phyloP scores from a whole-genome alignment of 2,329 filamentous ascomycete species.

The Fonsecaea pugnacius region DNA sequence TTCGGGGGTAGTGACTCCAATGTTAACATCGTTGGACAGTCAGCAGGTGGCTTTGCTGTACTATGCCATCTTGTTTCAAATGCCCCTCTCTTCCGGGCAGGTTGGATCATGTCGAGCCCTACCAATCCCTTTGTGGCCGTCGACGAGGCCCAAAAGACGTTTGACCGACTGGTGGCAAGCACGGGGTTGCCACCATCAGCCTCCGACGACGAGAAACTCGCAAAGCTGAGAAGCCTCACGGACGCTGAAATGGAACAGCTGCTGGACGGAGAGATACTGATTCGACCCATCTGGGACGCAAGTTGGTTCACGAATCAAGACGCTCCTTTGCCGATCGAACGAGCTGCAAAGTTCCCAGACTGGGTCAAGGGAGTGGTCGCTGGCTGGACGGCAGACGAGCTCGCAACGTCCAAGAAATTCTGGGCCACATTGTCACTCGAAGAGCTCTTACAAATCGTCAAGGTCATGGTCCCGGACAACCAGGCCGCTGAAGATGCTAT shows the following conservation, averaged over 20 bases:
- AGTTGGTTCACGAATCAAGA: conserved; percentile 16
- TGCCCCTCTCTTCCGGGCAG: conserved; percentile 6
- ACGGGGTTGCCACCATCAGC: not conserved
- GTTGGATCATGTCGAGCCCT: conserved; percentile 15
- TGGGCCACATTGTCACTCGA: conserved; percentile 1
- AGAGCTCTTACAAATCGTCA: not conserved
- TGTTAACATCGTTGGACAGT: conserved; percentile 40
- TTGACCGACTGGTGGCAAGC: conserved; percentile 9
- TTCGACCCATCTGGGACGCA: conserved; percentile 17
- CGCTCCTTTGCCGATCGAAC: not conserved
- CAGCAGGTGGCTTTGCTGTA: conserved; percentile 35
- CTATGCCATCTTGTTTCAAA: conserved; percentile 11
- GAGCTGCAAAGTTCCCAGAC: not conserved
- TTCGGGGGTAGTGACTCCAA: conserved; percentile 41
- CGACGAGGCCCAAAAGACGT: conserved; percentile 5
- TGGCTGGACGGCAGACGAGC: conserved; percentile 15
- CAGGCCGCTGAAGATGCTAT: not conserved
- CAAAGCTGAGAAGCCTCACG: conserved; percentile 12
- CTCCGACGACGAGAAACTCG: conserved; percentile 11
- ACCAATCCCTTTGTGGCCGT: not conserved
- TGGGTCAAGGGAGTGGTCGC: conserved; percentile 14
- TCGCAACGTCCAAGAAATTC: not conserved
- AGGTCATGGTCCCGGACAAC: not conserved
- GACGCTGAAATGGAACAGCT: conserved; percentile 3
- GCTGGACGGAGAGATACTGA: not conserved